phyloP scores from a whole-genome alignment of 2,329 filamentous ascomycete genomes.

The Huntiella abstrusa region DNA sequence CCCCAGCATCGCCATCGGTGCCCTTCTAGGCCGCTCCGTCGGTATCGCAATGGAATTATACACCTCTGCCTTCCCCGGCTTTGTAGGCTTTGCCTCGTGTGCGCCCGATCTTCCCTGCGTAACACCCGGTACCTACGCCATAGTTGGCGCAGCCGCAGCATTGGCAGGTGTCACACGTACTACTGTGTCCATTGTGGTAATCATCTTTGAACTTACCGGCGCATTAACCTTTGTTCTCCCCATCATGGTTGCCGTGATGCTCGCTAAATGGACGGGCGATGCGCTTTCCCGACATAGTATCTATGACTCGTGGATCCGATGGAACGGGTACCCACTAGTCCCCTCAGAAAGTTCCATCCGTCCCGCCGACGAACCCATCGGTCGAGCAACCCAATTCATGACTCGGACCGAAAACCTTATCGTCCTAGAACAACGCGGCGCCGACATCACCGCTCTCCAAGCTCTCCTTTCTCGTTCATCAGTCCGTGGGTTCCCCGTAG shows the following conservation, averaged over 20 bases:
- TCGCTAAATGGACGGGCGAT: slow-evolving; percentile 95
- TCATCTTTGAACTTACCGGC: slow-evolving; percentile 97
- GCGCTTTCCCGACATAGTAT: slow-evolving; percentile 84
- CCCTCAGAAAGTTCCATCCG: slow-evolving; percentile 60
- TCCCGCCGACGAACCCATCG: slow-evolving; percentile 57
- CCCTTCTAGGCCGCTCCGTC: slow-evolving; percentile 70
- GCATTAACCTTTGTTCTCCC: slow-evolving; percentile 90
- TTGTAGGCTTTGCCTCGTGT: slow-evolving; percentile 62
- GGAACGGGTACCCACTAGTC: slow-evolving; percentile 88
- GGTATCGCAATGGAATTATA: slow-evolving; percentile 81
- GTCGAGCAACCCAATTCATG: slow-evolving; percentile 78
- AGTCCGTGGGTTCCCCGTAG: slow-evolving; percentile 82
- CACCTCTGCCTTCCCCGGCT: slow-evolving; percentile 59
- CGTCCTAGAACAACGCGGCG: slow-evolving; percentile 68
- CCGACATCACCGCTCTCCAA: slow-evolving; percentile 63
- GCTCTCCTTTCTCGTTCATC: slow-evolving; percentile 53
- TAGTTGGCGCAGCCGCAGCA: slow-evolving; percentile 88
- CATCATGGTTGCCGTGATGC: slow-evolving; percentile 98
- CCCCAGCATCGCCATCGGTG: slow-evolving; percentile 89
- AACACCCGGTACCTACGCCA: slow-evolving; percentile 87
- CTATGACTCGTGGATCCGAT: slow-evolving; percentile 94
- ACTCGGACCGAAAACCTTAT: slow-evolving; percentile 80
- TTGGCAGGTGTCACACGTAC: slow-evolving; percentile 85
- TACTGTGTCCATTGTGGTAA: slow-evolving; percentile 96
- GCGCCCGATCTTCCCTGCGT: slow-evolving; percentile 75